phyloP scores from a whole-genome alignment of 2,329 filamentous ascomycete species.

The Celoporthe dispersa region DNA sequence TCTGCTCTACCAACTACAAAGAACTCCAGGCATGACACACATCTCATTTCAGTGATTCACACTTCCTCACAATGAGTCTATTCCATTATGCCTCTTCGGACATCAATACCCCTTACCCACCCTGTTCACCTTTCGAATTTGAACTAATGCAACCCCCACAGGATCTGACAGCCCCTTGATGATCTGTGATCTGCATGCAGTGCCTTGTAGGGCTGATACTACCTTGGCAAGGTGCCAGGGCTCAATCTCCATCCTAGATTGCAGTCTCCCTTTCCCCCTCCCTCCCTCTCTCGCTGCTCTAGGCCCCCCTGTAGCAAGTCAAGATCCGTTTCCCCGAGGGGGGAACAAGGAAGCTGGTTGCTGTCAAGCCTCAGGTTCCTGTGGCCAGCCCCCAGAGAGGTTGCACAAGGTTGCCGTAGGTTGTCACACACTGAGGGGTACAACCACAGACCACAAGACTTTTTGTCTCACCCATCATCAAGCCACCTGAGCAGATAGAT shows the following conservation, averaged over 20 bases:
- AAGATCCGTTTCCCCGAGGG: not conserved
- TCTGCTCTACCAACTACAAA: not conserved
- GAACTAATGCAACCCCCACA: slow-evolving; percentile 26
- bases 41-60: not conserved
- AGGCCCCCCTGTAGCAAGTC: not conserved
- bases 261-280: not conserved
- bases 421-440: not conserved
- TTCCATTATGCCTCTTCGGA: slow-evolving; percentile 3
- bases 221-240: not conserved
- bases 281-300: not conserved
- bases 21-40: not conserved
- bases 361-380: not conserved
- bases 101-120: slow-evolving; percentile 8
- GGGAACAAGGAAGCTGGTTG: not conserved
- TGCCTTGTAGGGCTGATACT: slow-evolving; percentile 22
- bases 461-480: not conserved
- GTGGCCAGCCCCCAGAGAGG: not conserved
- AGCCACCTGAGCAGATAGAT: not conserved
- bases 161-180: slow-evolving; percentile 15
- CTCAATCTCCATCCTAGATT: not conserved
- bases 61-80: not conserved
- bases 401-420: not conserved
- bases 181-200: slow-evolving; percentile 17
- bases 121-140: not conserved
- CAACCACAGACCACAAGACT: not conserved